These are phyloP conservation scores for Pouteria campechiana DNA, from an alignment of 179 eudicot species.

Conservation along the genomic window DNA sequence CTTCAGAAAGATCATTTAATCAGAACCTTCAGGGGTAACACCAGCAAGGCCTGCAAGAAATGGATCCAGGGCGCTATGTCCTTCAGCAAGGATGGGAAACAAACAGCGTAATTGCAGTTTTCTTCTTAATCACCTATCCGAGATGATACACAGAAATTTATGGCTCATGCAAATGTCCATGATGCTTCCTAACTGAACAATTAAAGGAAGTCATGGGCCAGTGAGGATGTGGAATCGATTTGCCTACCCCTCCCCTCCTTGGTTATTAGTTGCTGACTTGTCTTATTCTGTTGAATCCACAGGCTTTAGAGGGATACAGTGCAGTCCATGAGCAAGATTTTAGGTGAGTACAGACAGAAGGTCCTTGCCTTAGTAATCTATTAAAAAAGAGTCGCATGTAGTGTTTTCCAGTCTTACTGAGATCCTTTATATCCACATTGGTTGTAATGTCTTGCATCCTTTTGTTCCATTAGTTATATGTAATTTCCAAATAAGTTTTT, in stretches of 20 bases:
- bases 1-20: conserved; percentile 45
- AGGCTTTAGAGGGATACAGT: conserved; percentile 99
- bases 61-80: conserved; percentile 97
- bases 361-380: no score
- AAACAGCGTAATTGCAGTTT: conserved; percentile 99
- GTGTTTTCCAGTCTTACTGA: no score
- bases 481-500: no score
- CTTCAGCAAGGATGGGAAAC: conserved; percentile 99
- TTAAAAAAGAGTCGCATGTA: no score
- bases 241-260: conserved; percentile 71
- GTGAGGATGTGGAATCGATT: conserved; percentile 97
- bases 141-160: conserved; percentile 87
- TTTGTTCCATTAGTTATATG: no score
- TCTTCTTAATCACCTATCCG: conserved; percentile 88
- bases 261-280: conserved; percentile 84
- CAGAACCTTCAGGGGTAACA: conserved; percentile 53
- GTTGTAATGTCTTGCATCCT: no score
- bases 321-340: conserved; percentile 79
- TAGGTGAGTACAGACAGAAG: conserved; percentile 63
- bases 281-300: conserved; percentile 99
- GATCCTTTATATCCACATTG: no score
- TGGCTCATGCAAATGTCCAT: conserved; percentile 85
- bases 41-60: conserved; percentile 39
- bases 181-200: conserved; percentile 62
- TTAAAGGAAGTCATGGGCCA: conserved; percentile 81